Evolutionary conservation across 169 alveolate genomes (phyloP), one percentile per base, ranked within the genome.

Genomic region (Cryptosporidium andersoni): DNA sequence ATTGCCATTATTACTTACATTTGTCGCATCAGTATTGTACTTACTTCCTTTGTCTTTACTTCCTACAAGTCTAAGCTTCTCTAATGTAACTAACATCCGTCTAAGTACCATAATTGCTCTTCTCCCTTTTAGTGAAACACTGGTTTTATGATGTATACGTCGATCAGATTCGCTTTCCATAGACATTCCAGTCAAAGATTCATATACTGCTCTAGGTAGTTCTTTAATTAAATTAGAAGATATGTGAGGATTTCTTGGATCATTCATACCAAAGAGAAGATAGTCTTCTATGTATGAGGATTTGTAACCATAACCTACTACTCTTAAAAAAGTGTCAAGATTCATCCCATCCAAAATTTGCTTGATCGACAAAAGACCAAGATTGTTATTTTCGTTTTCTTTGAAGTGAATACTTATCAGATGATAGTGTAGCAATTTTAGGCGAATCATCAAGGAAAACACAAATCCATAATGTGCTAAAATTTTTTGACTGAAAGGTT

Each of bases 401-500:
- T 11, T 47, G 25, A 16, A 47, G 25, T 25, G 25, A 25, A 4
- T 14, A 9, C 48, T 34, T 8, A 74, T 36, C 2, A 74, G 25
- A 11, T 74, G 64, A 11, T 58, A n/a, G 56, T 74, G 85, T 25
- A 74, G 49, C 43, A 74, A 39, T 51, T 74, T 74, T 47, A 74
- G 40, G 36, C 85, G 66, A 58, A 74, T 74, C 85, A 74, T 74
- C 1, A 74, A 12, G 2, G 85, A 68, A 37, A 74, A 74, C 43
- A 74, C 67, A 74, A 74, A 74, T 37, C 85, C 85, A 60, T 74
- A 74, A 14, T 74, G 85, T 8, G 85, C 85, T 16, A 74, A 68
- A 34, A 74, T 74, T 62, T 74, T 74, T 74, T 74, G 85, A 14
- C 62, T 74, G 45, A 74, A 74, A 42, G 66, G 43, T 9, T 58